Percentiles rank a stretch among this genome's conserved stretches.
Evolutionary conservation across 2,329 filamentous ascomycete genomes (phyloP).

Genomic region (Botryotinia globosa): DNA sequence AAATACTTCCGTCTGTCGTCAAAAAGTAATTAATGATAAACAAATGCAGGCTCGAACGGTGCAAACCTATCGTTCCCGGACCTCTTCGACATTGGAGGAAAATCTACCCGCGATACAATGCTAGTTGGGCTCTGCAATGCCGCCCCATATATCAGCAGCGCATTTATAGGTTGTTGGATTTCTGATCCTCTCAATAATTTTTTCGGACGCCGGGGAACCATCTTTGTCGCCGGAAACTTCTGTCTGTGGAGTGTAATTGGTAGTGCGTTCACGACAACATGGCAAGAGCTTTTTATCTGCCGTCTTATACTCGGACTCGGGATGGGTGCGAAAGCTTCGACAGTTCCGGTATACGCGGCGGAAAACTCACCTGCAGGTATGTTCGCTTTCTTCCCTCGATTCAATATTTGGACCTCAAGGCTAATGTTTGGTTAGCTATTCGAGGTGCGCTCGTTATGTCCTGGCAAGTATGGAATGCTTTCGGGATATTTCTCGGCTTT

Average conservation of each 20-base stretch:
- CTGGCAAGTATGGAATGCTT: conserved; percentile 51
- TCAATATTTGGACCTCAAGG: too few species aligned
- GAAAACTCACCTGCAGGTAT: conserved; percentile 53
- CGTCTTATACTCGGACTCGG: conserved; percentile 59
- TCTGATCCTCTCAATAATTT: conserved; percentile 59
- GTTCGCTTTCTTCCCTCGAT: not conserved
- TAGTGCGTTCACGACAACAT: conserved; percentile 56
- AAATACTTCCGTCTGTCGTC: too few species aligned
- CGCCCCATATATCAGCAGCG: conserved; percentile 43
- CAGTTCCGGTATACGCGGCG: conserved; percentile 51
- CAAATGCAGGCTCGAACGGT: conserved; percentile 46
- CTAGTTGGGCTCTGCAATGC: conserved; percentile 58
- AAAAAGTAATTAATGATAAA: not conserved
- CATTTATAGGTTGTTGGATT: conserved; percentile 47
- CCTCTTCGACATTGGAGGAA: conserved; percentile 44
- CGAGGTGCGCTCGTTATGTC: conserved; percentile 56
- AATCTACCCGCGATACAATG: conserved; percentile 49
- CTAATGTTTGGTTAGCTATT: conserved; percentile 32
- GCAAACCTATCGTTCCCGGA: conserved; percentile 48
- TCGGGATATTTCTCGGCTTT: conserved; percentile 67
- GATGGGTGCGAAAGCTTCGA: conserved; percentile 56
- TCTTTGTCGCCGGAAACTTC: conserved; percentile 61
- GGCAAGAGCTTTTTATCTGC: conserved; percentile 54
- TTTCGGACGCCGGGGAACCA: conserved; percentile 60
- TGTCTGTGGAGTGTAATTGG: conserved; percentile 61